A percentile compares a stretch with the other conserved stretches of the same genome.
Evolutionary conservation across 2,329 filamentous ascomycete species (phyloP).

Genomic region (Beauveria australis): DNA sequence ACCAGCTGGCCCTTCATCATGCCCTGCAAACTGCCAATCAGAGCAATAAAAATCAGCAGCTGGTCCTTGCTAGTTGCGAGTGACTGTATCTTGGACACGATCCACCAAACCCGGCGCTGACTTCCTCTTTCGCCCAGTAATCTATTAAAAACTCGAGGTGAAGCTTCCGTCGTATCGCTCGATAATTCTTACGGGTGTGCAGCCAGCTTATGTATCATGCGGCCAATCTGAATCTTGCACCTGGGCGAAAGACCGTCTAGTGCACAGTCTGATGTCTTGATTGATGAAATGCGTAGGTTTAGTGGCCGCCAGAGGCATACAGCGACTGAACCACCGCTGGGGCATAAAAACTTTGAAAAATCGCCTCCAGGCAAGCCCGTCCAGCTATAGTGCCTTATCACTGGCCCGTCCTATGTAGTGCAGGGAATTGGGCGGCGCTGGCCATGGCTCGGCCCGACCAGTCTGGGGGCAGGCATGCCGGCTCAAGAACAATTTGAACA

Average conservation of each 20-base stretch:
- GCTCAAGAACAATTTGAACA: no score
- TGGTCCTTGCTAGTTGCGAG: background rate
- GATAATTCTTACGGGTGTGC: background rate
- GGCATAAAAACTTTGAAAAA: background rate
- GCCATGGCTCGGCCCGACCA: slow-evolving; percentile 9
- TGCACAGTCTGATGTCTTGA: background rate
- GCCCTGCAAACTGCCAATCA: background rate
- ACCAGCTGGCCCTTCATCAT: background rate
- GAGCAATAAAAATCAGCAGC: background rate
- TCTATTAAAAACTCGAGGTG: background rate
- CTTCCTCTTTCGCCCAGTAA: background rate
- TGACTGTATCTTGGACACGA: background rate
- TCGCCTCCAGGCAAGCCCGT: background rate
- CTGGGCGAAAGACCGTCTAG: background rate
- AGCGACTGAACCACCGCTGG: background rate
- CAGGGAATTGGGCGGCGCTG: slow-evolving; percentile 2
- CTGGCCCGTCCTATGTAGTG: background rate
- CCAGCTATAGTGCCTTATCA: background rate
- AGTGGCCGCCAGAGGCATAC: background rate
- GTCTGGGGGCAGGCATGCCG: background rate
- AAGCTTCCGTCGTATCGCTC: background rate
- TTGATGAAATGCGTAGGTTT: background rate
- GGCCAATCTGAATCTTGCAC: background rate
- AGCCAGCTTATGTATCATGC: background rate
- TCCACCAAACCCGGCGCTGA: background rate